Evolutionary conservation across 2,329 filamentous ascomycete genomes (phyloP).

Genomic region (Huntiella omanensis): DNA sequence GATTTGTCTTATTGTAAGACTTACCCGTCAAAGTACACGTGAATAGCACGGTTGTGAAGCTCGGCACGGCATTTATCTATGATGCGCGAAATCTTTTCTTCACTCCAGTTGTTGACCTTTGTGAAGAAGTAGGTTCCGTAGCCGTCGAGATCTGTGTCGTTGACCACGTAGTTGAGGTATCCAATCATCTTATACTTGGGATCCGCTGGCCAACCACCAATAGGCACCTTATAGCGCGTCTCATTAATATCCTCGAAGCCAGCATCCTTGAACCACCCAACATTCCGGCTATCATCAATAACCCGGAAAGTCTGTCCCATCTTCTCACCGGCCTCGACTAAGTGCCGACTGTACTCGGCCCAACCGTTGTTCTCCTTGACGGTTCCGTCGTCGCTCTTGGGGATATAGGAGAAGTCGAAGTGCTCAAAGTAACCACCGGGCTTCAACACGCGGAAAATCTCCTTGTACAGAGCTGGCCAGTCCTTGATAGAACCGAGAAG

Average conservation of each 20-base stretch:
- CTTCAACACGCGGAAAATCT: constrained; percentile 31
- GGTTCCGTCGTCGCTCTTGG: constrained; percentile 17
- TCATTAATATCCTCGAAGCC: constrained; percentile 16
- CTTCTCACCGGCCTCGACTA: constrained; percentile 16
- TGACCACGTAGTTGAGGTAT: constrained; percentile 18
- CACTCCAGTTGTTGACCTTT: constrained; percentile 19
- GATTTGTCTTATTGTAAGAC: constrained; percentile 9
- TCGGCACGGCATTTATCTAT: constrained; percentile 18
- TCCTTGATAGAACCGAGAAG: constrained; percentile 33
- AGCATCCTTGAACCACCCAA: constrained; percentile 13
- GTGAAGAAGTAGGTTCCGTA: constrained; percentile 23
- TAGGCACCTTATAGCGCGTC: constrained; percentile 16
- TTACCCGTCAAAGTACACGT: constrained; percentile 23
- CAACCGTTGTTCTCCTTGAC: constrained; percentile 16
- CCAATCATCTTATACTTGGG: constrained; percentile 27
- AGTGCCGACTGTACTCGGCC: constrained; percentile 15
- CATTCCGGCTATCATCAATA: constrained; percentile 13
- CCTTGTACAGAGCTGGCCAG: constrained; percentile 32
- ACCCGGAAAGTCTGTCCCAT: constrained; percentile 17
- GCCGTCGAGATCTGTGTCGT: constrained; percentile 19
- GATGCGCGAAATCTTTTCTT: constrained; percentile 18
- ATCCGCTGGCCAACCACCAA: constrained; percentile 29
- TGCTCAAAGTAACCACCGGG: constrained; percentile 32
- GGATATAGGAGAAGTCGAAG: constrained; percentile 22
- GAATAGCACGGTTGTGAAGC: constrained; percentile 19